Evolutionary conservation across 345 rosid species (phyloP).

Genomic region (Crucihimalaya himalaica): DNA sequence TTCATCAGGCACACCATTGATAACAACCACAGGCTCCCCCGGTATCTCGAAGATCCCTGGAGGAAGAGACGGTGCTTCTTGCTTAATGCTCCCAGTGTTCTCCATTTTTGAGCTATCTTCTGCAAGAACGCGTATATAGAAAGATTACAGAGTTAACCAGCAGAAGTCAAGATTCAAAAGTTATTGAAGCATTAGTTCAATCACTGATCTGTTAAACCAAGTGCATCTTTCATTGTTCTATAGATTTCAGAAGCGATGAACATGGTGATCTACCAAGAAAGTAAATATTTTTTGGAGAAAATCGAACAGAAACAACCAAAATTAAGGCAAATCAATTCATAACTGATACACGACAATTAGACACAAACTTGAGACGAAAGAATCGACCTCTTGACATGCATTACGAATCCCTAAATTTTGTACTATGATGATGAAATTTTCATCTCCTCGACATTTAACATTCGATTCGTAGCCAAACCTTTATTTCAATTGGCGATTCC

Average conservation of each 20-base stretch:
- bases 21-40: conserved; percentile 80
- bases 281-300: background rate
- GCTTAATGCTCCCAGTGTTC: conserved; percentile 15
- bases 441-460: background rate
- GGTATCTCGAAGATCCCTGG: conserved; percentile 53
- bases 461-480: background rate
- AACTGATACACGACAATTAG: background rate
- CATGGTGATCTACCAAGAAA: background rate
- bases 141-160: background rate
- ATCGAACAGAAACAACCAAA: background rate
- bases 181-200: background rate
- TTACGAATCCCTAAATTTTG: conserved; percentile 9
- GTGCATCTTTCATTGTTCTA: background rate
- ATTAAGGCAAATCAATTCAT: background rate
- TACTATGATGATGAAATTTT: background rate
- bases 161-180: conserved; percentile 16
- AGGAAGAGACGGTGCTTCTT: conserved; percentile 40
- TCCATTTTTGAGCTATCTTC: conserved; percentile 45
- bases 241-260: background rate
- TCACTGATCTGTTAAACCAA: background rate
- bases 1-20: conserved; percentile 69
- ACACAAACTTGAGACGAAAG: background rate
- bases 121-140: background rate
- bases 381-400: background rate
- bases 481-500: conserved; percentile 7